phyloP scores from a whole-genome alignment of 768 basidiomycete genomes.

The Cyathus striatus region DNA sequence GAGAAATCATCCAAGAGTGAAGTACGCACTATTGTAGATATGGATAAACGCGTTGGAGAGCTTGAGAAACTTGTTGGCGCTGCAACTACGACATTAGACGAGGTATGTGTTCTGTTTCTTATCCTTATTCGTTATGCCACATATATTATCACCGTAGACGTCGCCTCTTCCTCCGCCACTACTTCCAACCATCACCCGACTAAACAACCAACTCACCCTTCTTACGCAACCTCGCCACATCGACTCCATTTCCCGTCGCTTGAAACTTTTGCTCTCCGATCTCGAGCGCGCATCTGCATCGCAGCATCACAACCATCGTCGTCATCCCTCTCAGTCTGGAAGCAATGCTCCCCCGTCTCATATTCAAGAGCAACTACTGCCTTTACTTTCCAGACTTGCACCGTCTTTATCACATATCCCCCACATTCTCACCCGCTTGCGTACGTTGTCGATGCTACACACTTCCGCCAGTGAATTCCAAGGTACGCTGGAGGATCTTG shows the following conservation, averaged over 20 bases:
- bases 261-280: constrained; percentile 90
- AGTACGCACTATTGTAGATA: constrained; percentile 53
- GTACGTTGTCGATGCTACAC: constrained; percentile 80
- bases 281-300: constrained; percentile 73
- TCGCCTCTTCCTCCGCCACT: constrained; percentile 75
- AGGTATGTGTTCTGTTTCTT: constrained; percentile 43
- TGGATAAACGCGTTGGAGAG: constrained; percentile 81
- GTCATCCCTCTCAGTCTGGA: constrained; percentile 36
- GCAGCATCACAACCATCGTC: constrained; percentile 40
- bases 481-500: constrained; percentile 55
- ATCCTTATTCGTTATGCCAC: background rate
- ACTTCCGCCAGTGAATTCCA: constrained; percentile 77
- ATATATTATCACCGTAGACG: constrained; percentile 32
- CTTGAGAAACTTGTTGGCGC: constrained; percentile 84
- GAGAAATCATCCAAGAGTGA: constrained; percentile 26
- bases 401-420: constrained; percentile 80
- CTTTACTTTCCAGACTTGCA: constrained; percentile 63
- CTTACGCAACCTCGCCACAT: constrained; percentile 95
- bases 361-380: constrained; percentile 58
- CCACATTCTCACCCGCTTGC: constrained; percentile 83
- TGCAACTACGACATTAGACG: constrained; percentile 72
- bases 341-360: constrained; percentile 18
- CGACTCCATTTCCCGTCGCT: constrained; percentile 88
- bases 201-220: constrained; percentile 81
- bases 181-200: constrained; percentile 73